Evolutionary conservation across 306 rosid species (phyloP).

Genomic region (Parietaria judaica): DNA sequence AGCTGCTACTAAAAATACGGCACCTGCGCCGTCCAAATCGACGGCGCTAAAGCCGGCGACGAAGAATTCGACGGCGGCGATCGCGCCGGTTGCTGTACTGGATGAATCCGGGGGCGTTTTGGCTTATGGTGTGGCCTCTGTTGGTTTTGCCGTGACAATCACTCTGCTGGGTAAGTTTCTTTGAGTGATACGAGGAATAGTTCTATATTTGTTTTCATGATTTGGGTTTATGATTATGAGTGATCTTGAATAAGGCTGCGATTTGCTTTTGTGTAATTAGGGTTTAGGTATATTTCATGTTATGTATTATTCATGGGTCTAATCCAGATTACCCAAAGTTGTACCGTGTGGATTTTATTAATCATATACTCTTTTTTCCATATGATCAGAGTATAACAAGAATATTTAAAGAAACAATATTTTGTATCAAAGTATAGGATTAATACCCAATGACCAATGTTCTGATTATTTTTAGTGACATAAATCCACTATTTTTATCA

Average conservation of each 20-base stretch:
- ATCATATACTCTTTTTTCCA: background rate
- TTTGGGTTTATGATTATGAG: background rate
- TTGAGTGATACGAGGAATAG: background rate
- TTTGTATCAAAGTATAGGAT: too few relatives aligned
- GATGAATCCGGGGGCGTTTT: conserved; percentile 7
- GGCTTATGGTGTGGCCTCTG: background rate
- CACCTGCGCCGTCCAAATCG: background rate
- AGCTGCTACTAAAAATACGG: background rate
- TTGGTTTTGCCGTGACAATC: conserved; percentile 1
- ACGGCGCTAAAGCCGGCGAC: background rate
- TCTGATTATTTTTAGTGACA: too few relatives aligned
- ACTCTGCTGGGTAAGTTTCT: conserved; percentile 8
- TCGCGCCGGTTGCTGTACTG: conserved; percentile 8
- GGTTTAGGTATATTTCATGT: background rate
- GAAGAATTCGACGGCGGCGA: background rate
- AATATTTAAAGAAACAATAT: too few relatives aligned
- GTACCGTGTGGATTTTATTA: conserved; percentile 9
- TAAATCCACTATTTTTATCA: too few relatives aligned
- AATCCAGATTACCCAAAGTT: background rate
- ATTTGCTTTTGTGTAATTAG: background rate
- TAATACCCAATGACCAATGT: too few relatives aligned
- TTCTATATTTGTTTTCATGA: background rate
- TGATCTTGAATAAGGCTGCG: conserved; percentile 3
- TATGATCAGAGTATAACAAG: too few relatives aligned
- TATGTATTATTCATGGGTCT: background rate